Percentiles rank a stretch among this genome's conserved stretches.
Conservation (phyloP, 768 basidiomycete species). For the Rickenella mellea region DNA sequence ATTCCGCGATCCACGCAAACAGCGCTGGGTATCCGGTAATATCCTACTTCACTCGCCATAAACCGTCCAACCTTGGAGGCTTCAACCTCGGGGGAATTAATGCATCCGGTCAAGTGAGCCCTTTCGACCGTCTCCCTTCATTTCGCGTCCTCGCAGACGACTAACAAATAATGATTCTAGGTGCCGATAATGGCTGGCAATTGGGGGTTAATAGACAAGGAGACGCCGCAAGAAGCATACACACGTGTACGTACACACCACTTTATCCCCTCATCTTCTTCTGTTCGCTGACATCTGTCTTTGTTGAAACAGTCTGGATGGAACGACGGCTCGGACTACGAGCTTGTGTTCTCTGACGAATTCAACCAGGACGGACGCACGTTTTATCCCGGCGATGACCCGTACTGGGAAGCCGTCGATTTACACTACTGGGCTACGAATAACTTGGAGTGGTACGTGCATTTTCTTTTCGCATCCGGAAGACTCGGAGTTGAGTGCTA, state of each 20-base stretch:
- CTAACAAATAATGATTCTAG: too few species aligned
- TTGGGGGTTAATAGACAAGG: constrained; percentile 30
- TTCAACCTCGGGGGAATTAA: constrained; percentile 41
- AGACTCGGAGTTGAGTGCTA: constrained; percentile 47
- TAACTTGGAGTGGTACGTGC: constrained; percentile 66
- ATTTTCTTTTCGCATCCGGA: too few species aligned
- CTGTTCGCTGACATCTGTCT: constrained; percentile 39
- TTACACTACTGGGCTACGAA: constrained; percentile 84
- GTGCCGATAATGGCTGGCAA: constrained; percentile 27
- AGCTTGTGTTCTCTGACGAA: constrained; percentile 73
- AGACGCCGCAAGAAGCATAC: constrained; percentile 27
- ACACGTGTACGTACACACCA: constrained; percentile 26
- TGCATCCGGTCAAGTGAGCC: constrained; percentile 36
- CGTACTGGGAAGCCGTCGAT: constrained; percentile 73
- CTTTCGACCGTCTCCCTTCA: too few species aligned
- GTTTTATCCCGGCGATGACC: constrained; percentile 79
- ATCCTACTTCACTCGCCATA: constrained; percentile 5
- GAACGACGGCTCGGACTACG: constrained; percentile 48
- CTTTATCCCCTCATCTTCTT: constrained; percentile 28
- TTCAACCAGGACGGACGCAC: constrained; percentile 68
- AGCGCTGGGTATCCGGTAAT: constrained; percentile 14
- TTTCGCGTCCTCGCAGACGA: too few species aligned
- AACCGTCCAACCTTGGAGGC: constrained; percentile 10
- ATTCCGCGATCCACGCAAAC: constrained; percentile 18
- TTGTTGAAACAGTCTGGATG: constrained; percentile 26